Conservation (phyloP, 2,329 filamentous ascomycete species). For the Colletotrichum tropicale region DNA sequence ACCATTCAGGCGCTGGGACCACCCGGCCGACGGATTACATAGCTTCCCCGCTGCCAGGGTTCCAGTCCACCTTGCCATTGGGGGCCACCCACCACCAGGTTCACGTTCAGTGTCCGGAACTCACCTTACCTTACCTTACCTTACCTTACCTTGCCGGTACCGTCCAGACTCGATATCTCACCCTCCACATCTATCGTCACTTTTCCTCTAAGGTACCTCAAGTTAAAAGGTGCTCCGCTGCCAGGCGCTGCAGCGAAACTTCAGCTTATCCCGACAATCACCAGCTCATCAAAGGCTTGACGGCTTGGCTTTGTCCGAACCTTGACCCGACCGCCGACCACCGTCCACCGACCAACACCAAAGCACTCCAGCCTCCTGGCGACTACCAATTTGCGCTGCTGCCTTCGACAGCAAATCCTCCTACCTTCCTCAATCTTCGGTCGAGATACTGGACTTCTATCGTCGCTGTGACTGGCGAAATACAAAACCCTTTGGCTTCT, state of each 20-base stretch:
- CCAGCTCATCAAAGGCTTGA: not conserved
- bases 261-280: not conserved
- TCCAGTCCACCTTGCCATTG: constrained; percentile 7
- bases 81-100: not conserved
- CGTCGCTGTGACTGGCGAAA: not conserved
- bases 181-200: not conserved
- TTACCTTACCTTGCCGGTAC: not conserved
- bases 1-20: not conserved
- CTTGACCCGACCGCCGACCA: not conserved
- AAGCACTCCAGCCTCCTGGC: not conserved
- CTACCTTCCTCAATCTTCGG: not conserved
- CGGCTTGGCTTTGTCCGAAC: not conserved
- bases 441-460: not conserved
- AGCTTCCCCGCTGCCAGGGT: constrained; percentile 10
- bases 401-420: not conserved
- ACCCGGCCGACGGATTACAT: constrained; percentile 9
- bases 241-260: no score
- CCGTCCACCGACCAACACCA: not conserved
- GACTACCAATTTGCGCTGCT: not conserved
- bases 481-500: not conserved
- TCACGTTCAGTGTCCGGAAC: not conserved
- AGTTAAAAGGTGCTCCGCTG: not conserved
- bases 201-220: not conserved
- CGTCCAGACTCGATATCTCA: not conserved
- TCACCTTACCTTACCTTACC: not conserved